Conservation (phyloP, 306 rosid species). For the Elaeagnus macrophylla region DNA sequence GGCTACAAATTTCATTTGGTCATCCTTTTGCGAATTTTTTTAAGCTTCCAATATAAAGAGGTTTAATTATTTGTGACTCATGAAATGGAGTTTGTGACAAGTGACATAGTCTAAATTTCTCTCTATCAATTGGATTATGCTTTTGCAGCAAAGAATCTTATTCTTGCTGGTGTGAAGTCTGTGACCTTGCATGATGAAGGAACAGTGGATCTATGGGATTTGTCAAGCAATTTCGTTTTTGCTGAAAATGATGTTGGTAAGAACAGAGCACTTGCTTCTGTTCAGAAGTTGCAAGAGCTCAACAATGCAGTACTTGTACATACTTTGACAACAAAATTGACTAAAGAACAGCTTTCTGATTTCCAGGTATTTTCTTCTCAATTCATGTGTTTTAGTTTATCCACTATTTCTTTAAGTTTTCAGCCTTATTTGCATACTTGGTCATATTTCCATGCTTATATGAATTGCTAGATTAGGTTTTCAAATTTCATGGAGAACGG, state of each 20-base stretch:
- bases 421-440: not conserved
- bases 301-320: slow-evolving; percentile 73
- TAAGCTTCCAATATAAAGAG: no score
- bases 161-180: slow-evolving; percentile 88
- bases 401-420: no score
- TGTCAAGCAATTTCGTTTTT: slow-evolving; percentile 64
- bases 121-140: slow-evolving; percentile 2
- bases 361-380: slow-evolving; percentile 43
- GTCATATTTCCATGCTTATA: not conserved
- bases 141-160: slow-evolving; percentile 83
- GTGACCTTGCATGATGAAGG: slow-evolving; percentile 89
- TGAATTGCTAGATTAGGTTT: not conserved
- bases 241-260: slow-evolving; percentile 60
- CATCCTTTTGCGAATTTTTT: no score
- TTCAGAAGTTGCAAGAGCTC: slow-evolving; percentile 84
- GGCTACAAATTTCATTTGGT: no score
- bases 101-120: not conserved
- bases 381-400: no score
- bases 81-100: no score
- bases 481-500: no score
- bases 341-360: slow-evolving; percentile 56
- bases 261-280: slow-evolving; percentile 72
- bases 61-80: no score
- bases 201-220: slow-evolving; percentile 70
- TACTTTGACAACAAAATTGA: slow-evolving; percentile 42